Base-by-base conservation (phyloP, 164 flowering plant genomes). In the Malania oleifera region DNA sequence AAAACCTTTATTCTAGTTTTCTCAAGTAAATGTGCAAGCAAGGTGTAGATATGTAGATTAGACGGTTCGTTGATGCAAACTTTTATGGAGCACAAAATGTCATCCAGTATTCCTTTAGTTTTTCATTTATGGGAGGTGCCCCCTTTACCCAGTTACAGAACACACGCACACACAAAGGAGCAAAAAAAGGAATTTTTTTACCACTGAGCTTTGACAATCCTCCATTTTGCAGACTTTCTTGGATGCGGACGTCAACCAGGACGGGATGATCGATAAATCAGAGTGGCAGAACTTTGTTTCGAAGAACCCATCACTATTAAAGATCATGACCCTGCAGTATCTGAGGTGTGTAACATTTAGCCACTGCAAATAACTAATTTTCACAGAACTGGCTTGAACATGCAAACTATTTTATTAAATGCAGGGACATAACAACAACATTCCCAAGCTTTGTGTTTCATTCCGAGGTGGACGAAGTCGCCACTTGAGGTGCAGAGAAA, bases 401-500 rank as follows among this genome's bases (percentile, higher is more conserved):
- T 35, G 18, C 52, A 56, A n/a, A n/a, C n/a, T n/a, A n/a, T n/a
- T n/a, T n/a, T n/a, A n/a, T 29, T 24, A 27, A 39, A 34, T 77
- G 82, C 91, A 92, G 96, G 90, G 98, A 89, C 58, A 89, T 92
- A 67, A 92, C 98, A 1, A 89, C 93, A 0, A 82, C 98, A 6
- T 92, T 92, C 63, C 98, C 95, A 11, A 91, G 95, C 70, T 91
- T 91, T 68, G 89, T 89, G 47, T 89, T 91, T 52, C 66, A 87
- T 59, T 87, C 96, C 5, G 92, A 89, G 71, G 96, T 92, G 6
- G 96, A 92, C 46, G 96, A 92, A 53, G 69, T 78, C 18, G 89
- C 96, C 2, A 80, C 92, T 9, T 85, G 47, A 77, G 45, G n/a
- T n/a, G n/a, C n/a, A n/a, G n/a, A n/a, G n/a, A n/a, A n/a, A n/a